Conservation (phyloP, 495 filamentous ascomycete genomes). For the Beverwykella pulmonaria region DNA sequence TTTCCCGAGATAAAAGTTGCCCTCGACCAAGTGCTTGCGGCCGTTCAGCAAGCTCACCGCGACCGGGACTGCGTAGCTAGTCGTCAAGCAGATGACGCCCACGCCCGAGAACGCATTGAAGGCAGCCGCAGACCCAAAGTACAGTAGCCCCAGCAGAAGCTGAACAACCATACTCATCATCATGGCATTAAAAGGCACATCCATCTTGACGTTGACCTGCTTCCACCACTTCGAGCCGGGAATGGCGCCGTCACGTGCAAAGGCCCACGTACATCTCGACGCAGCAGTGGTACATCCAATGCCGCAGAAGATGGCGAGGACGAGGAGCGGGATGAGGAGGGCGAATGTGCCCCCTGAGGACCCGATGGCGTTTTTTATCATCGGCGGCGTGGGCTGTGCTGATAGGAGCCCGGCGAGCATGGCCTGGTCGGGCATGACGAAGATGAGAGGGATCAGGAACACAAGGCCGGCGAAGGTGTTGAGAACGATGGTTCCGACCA, state of each 20-base stretch:
- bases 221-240: slow-evolving; percentile 68
- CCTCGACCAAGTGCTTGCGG: slow-evolving; percentile 49
- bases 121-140: slow-evolving; percentile 64
- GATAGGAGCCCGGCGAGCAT: slow-evolving; percentile 54
- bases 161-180: slow-evolving; percentile 58
- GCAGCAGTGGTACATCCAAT: slow-evolving; percentile 61
- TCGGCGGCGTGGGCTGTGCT: slow-evolving; percentile 59
- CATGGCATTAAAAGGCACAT: slow-evolving; percentile 62
- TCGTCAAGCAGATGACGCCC: slow-evolving; percentile 65
- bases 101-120: slow-evolving; percentile 71
- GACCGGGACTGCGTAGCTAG: slow-evolving; percentile 65
- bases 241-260: slow-evolving; percentile 68
- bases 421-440: slow-evolving; percentile 59
- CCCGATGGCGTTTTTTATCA: slow-evolving; percentile 60
- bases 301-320: slow-evolving; percentile 65
- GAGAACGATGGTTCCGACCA: slow-evolving; percentile 61
- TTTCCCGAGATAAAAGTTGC: slow-evolving; percentile 58
- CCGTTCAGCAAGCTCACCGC: slow-evolving; percentile 57
- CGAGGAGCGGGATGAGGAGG: slow-evolving; percentile 70
- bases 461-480: slow-evolving; percentile 62
- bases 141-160: slow-evolving; percentile 62
- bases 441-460: slow-evolving; percentile 64
- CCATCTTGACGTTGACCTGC: slow-evolving; percentile 55
- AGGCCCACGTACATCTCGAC: slow-evolving; percentile 63
- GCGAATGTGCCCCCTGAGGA: slow-evolving; percentile 66